These are phyloP conservation scores for Schizochytrium sp. DNA, from an alignment of 108 stramenopile genomes.

Conservation along the genomic window DNA sequence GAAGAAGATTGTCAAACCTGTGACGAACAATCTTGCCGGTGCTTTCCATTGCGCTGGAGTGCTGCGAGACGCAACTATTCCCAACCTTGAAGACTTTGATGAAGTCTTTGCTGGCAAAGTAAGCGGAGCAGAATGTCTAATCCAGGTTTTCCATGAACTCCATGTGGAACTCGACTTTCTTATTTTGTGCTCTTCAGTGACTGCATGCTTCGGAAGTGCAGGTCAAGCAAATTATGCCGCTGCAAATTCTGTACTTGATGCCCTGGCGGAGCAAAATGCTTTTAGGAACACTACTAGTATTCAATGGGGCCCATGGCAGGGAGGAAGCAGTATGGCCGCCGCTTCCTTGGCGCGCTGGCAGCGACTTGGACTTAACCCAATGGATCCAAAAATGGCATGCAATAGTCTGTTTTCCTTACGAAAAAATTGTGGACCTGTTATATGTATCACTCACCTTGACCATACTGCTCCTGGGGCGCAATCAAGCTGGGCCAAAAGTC, in stretches of 20 bases:
- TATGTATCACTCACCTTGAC: neutral
- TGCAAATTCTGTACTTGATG: slow-evolving; percentile 5
- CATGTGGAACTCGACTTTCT: neutral
- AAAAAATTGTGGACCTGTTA: neutral
- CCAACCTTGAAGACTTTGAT: neutral
- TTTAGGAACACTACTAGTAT: neutral
- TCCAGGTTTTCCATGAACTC: neutral
- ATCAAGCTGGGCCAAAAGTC: neutral
- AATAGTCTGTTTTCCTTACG: neutral
- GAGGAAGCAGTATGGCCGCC: neutral
- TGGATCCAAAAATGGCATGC: neutral
- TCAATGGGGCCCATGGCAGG: slow-evolving; percentile 45
- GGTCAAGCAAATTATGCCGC: slow-evolving; percentile 53
- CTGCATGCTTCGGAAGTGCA: neutral
- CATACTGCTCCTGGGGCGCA: neutral
- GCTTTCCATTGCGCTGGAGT: slow-evolving; percentile 36
- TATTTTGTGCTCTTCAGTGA: slow-evolving; percentile 47
- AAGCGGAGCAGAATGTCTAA: neutral
- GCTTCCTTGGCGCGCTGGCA: neutral
- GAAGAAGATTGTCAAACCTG: neutral
- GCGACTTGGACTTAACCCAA: neutral
- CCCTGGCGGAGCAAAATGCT: neutral
- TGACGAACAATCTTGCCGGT: neutral
- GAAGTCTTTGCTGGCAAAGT: slow-evolving; percentile 22
- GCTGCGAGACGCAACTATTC: neutral